A percentile compares a stretch with the other conserved stretches of the same genome.
Evolutionary conservation across 306 rosid species (phyloP).

Genomic region (Geum urbanum): DNA sequence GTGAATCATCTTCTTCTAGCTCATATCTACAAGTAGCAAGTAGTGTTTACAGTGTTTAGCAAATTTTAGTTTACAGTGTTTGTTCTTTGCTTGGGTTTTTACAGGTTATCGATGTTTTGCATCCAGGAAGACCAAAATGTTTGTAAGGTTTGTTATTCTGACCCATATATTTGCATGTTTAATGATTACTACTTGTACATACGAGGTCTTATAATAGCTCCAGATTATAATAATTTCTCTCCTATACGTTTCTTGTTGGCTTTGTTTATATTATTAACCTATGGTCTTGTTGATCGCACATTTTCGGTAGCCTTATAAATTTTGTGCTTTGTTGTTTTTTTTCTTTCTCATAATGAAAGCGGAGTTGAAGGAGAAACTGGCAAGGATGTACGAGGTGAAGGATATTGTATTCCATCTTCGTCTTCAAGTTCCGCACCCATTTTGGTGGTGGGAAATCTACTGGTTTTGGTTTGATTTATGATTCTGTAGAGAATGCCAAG

Average conservation of each 20-base stretch:
- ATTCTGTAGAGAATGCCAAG: constrained; percentile 76
- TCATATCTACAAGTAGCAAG: too few species aligned
- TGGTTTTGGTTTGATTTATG: constrained; percentile 84
- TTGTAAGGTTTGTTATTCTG: constrained; percentile 47
- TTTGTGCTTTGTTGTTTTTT: not conserved
- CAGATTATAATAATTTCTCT: not conserved
- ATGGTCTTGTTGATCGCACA: too few species aligned
- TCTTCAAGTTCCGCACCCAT: constrained; percentile 72
- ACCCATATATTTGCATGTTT: too few species aligned
- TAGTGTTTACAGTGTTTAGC: too few species aligned
- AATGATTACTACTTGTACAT: too few species aligned
- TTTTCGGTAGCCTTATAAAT: not conserved
- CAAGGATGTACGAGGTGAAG: constrained; percentile 61
- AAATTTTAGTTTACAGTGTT: not conserved
- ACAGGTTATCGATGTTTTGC: constrained; percentile 70
- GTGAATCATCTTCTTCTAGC: constrained; percentile 32
- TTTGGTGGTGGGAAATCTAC: constrained; percentile 89
- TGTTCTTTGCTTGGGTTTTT: not conserved
- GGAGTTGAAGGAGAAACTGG: constrained; percentile 75
- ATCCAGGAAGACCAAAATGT: constrained; percentile 85
- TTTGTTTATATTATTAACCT: too few species aligned
- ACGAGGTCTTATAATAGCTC: too few species aligned
- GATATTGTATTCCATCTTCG: constrained; percentile 69
- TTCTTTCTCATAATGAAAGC: constrained; percentile 31
- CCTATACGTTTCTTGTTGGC: too few species aligned